Conservation (phyloP, 73 alveolate species). For the Tetrahymena borealis region DNA sequence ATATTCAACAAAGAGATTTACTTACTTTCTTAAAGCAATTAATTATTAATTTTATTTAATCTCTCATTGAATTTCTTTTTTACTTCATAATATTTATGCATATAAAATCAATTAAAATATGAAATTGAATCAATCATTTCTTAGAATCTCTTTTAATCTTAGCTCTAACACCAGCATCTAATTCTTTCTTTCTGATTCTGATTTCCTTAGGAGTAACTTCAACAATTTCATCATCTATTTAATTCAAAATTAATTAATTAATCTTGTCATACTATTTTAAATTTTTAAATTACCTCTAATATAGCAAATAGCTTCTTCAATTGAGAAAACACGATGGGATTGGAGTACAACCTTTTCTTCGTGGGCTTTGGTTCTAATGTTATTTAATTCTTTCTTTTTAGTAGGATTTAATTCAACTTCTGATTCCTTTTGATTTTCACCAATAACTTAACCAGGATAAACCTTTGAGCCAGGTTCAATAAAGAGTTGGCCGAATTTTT, state of each 20-base stretch:
- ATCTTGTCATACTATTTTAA: neutral
- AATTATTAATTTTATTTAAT: too few species aligned
- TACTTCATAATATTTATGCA: too few species aligned
- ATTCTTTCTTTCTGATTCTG: slow-evolving; percentile 70
- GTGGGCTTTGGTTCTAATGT: slow-evolving; percentile 59
- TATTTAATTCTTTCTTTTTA: slow-evolving; percentile 63
- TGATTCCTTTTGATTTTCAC: slow-evolving; percentile 68
- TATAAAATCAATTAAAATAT: neutral
- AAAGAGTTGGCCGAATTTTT: slow-evolving; percentile 70
- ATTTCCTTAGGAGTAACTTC: slow-evolving; percentile 82
- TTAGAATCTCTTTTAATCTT: slow-evolving; percentile 43
- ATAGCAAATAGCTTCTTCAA: slow-evolving; percentile 77
- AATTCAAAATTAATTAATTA: neutral
- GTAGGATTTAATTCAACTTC: slow-evolving; percentile 77
- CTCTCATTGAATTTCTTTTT: too few species aligned
- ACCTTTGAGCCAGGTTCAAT: slow-evolving; percentile 60
- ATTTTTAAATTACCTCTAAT: slow-evolving; percentile 33
- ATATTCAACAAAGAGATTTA: too few species aligned
- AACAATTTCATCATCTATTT: slow-evolving; percentile 69
- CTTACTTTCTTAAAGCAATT: too few species aligned
- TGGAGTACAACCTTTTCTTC: slow-evolving; percentile 62
- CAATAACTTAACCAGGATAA: slow-evolving; percentile 76
- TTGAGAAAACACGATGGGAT: slow-evolving; percentile 42
- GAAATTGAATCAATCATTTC: slow-evolving; percentile 19
- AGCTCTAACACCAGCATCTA: slow-evolving; percentile 55